Percentiles rank a stretch among this genome's conserved stretches.
These are phyloP conservation scores for Tolypocladium inflatum DNA, from an alignment of 2,329 filamentous ascomycete genomes.

Conservation along the genomic window DNA sequence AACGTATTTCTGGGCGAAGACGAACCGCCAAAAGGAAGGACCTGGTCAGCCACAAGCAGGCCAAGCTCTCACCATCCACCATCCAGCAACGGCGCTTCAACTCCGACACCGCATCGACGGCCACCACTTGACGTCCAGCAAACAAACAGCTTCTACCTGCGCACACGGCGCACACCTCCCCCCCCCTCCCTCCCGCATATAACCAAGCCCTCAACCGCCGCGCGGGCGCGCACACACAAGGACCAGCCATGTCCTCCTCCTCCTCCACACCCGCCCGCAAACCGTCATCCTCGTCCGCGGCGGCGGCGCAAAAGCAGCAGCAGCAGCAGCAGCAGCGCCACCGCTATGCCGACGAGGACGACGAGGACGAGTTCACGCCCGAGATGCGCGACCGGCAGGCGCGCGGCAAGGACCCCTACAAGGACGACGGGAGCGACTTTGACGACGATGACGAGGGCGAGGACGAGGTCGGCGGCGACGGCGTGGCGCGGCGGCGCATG, in stretches of 20 bases:
- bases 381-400: conserved; percentile 50
- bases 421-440: conserved; percentile 12
- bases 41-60: neutral
- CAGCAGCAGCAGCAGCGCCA: neutral
- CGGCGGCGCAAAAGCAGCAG: neutral
- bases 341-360: neutral
- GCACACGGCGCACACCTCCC: too few relatives aligned
- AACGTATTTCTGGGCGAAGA: neutral
- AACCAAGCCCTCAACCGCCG: too few relatives aligned
- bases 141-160: neutral
- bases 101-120: neutral
- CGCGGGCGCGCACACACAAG: neutral
- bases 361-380: conserved; percentile 28
- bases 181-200: too few relatives aligned
- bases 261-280: neutral
- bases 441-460: conserved; percentile 17
- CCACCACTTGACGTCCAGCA: neutral
- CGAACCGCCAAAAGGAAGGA: neutral
- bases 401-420: conserved; percentile 47
- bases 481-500: neutral
- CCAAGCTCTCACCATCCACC: neutral
- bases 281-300: neutral
- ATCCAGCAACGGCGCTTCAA: neutral
- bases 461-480: conserved; percentile 3
- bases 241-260: neutral